Evolutionary conservation across 139 green algal genomes (phyloP).

Genomic region (Chlamydomonas asymmetrica): DNA sequence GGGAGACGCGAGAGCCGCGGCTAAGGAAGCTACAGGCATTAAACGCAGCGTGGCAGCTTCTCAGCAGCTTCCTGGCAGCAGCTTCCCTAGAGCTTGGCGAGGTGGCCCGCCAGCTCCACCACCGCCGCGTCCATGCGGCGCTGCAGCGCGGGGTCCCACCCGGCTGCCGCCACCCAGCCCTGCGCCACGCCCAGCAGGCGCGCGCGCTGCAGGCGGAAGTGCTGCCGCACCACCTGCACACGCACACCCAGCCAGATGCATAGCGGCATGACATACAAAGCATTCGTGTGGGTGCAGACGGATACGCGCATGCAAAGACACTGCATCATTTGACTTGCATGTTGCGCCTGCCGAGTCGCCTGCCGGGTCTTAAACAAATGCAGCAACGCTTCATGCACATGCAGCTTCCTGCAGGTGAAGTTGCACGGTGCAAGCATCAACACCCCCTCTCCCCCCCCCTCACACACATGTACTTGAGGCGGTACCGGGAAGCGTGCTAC

Average conservation of each 20-base stretch:
- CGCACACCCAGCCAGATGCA: too few species aligned
- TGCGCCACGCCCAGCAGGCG: slow-evolving; percentile 34
- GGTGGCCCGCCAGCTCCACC: too few species aligned
- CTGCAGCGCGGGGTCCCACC: too few species aligned
- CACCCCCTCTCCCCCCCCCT: not conserved
- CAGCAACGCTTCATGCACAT: not conserved
- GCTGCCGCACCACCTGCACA: slow-evolving; percentile 24
- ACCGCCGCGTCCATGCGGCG: too few species aligned
- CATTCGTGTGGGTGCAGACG: not conserved
- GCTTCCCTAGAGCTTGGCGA: too few species aligned
- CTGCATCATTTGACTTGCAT: not conserved
- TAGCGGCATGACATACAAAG: too few species aligned
- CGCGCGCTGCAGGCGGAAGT: slow-evolving; percentile 57
- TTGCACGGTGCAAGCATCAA: not conserved
- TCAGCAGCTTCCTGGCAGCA: too few species aligned
- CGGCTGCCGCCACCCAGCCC: slow-evolving; percentile 31
- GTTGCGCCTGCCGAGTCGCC: not conserved
- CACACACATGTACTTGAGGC: too few species aligned
- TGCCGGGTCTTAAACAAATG: not conserved
- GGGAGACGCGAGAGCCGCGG: too few species aligned
- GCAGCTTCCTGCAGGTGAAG: not conserved
- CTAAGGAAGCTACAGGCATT: too few species aligned
- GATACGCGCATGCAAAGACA: not conserved
- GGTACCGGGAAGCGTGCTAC: not conserved
- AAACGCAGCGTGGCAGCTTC: too few species aligned